Evolutionary conservation across 108 stramenopile genomes (phyloP), one percentile per base, ranked within the genome.

Genomic region (Cyclotella atomus): DNA sequence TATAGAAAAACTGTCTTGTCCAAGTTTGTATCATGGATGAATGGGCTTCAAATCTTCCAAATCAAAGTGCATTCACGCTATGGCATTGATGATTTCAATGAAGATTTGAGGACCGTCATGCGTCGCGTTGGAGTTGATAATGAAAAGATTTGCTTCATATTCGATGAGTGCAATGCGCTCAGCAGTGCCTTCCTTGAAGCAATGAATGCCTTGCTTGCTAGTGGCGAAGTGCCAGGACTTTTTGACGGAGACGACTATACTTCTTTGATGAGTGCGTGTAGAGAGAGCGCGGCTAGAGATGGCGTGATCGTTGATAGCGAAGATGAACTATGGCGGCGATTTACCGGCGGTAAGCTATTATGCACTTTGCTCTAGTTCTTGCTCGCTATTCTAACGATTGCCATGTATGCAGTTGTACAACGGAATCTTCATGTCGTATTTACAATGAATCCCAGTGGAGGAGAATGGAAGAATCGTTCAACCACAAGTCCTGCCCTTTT

Each of bases 201-300:
- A 7, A 99, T 99, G 97, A 99, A 99, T 73, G 97, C 98, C 2
- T 89, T 99, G 27, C 85, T 99, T 28, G 99, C 99, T 0, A 92
- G 91, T 59, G 99, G 99, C 10, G 99, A 99, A 86, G 97, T 99
- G 23, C 99, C 99, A 1, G 99, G 99, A 41, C 89, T 99, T n/a
- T 99, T 98, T 75, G 97, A 99, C 75, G 99, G 97, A 16, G 98
- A 99, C 34, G 99, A 99, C 23, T 93, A 87, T 53, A 88, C 81
- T 23, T 85, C 97, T 10, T 87, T 99, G 15, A 95, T 99, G 86
- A 85, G 86, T 52, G 89, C 91, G 6, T 95, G 91, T 62, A 85
- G 97, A 44, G 97, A 97, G 71, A 92, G 92, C 68, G 87, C 87
- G 35, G 86, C 86, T 8, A 80, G 93, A 33, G 91, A 88, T 68